Evolutionary conservation across 2,329 filamentous ascomycete genomes (phyloP).

Genomic region (Aspergillus fijiensis): DNA sequence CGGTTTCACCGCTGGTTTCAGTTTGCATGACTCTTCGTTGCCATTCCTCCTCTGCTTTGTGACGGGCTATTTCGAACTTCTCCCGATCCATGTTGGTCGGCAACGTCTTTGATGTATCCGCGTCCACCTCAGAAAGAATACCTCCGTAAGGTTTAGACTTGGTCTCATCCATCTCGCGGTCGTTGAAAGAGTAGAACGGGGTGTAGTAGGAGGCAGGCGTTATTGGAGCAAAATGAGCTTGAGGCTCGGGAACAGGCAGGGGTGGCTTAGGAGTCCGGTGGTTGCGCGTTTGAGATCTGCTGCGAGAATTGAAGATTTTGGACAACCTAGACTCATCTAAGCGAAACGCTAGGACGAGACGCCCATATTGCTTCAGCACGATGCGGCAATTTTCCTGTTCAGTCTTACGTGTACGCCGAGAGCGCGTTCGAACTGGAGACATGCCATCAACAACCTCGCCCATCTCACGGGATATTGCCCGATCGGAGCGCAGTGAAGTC

Average conservation of each 20-base stretch:
- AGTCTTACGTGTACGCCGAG: conserved; percentile 53
- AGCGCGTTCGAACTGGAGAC: conserved; percentile 50
- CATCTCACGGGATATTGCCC: conserved; percentile 19
- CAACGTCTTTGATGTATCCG: conserved; percentile 85
- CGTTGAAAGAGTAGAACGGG: conserved; percentile 83
- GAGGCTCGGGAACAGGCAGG: conserved; percentile 42
- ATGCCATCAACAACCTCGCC: conserved; percentile 21
- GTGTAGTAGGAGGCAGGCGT: conserved; percentile 66
- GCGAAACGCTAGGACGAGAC: conserved; percentile 59
- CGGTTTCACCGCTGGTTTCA: conserved; percentile 64
- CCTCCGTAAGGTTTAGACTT: conserved; percentile 96
- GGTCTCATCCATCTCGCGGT: conserved; percentile 82
- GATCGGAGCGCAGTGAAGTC: conserved; percentile 28
- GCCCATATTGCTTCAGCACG: conserved; percentile 43
- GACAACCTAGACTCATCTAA: conserved; percentile 60
- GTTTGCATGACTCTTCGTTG: conserved; percentile 63
- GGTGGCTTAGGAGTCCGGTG: conserved; percentile 45
- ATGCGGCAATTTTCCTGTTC: conserved; percentile 43
- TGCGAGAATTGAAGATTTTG: conserved; percentile 59
- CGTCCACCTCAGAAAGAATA: conserved; percentile 83
- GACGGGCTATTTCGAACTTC: conserved; percentile 84
- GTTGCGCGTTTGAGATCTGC: conserved; percentile 59
- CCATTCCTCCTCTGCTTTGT: conserved; percentile 91
- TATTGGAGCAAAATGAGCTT: conserved; percentile 61
- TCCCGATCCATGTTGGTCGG: conserved; percentile 77